phyloP scores from a whole-genome alignment of 2,329 filamentous ascomycete genomes.

The Colletotrichum endophyticum region DNA sequence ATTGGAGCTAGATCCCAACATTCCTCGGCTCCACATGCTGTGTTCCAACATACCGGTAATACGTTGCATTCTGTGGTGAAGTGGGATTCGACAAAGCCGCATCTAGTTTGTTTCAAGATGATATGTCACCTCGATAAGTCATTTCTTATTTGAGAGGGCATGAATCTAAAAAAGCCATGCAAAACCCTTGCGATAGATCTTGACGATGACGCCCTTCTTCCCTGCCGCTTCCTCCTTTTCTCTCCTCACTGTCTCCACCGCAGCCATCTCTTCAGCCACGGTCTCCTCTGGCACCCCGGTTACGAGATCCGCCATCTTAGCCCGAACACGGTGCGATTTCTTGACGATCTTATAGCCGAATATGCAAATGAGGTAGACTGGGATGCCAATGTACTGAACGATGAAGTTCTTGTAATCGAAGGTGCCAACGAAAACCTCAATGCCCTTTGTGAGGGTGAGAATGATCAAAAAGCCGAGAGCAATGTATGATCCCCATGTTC shows the following conservation, averaged over 20 bases:
- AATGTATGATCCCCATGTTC: not conserved
- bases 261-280: not conserved
- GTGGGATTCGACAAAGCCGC: no score
- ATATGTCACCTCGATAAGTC: no score
- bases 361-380: not conserved
- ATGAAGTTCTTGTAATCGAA: constrained; percentile 13
- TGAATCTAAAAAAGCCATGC: not conserved
- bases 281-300: not conserved
- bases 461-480: not conserved
- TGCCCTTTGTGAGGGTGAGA: not conserved
- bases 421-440: not conserved
- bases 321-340: not conserved
- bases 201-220: not conserved
- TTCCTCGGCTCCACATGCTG: no score
- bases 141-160: no score
- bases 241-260: not conserved
- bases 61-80: no score
- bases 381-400: constrained; percentile 12
- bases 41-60: no score
- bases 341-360: not conserved
- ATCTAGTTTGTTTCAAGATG: no score
- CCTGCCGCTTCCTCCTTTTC: not conserved
- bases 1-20: no score
- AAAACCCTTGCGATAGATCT: not conserved
- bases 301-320: not conserved